phyloP scores from a whole-genome alignment of 2,329 filamentous ascomycete genomes.

The Trichoderma pleuroti region DNA sequence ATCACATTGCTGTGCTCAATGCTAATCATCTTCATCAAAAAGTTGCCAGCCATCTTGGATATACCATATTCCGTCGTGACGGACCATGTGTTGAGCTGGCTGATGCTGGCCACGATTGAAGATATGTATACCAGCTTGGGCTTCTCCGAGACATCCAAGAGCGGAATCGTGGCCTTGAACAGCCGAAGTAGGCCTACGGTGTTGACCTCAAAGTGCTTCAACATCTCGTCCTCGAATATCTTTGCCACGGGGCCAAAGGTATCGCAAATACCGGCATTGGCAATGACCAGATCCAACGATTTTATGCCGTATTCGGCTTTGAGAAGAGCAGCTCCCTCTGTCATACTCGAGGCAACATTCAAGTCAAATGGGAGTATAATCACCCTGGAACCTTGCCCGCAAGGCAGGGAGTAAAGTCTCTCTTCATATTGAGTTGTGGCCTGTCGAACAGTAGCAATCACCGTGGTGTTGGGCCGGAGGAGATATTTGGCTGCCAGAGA shows the following conservation, averaged over 20 bases:
- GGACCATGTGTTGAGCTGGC: background rate
- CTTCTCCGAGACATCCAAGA: background rate
- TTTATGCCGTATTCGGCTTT: background rate
- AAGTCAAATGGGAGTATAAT: background rate
- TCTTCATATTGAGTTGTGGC: background rate
- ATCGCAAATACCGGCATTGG: background rate
- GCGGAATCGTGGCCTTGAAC: background rate
- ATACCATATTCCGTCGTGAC: background rate
- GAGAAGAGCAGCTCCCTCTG: background rate
- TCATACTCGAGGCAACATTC: background rate
- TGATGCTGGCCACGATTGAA: background rate
- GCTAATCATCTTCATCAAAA: background rate
- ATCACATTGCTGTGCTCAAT: background rate
- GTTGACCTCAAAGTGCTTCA: background rate
- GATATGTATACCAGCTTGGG: background rate
- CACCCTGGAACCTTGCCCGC: background rate
- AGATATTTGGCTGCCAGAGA: background rate
- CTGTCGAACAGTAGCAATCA: background rate
- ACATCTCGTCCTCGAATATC: background rate
- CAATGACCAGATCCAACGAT: background rate
- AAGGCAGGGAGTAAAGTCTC: background rate
- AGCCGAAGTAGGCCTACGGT: background rate
- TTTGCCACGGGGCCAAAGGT: background rate
- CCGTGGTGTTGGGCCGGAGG: background rate
- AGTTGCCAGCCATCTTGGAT: background rate